These are phyloP conservation scores for Talaromyces proteolyticus DNA, from an alignment of 495 filamentous ascomycete species.

Conservation along the genomic window DNA sequence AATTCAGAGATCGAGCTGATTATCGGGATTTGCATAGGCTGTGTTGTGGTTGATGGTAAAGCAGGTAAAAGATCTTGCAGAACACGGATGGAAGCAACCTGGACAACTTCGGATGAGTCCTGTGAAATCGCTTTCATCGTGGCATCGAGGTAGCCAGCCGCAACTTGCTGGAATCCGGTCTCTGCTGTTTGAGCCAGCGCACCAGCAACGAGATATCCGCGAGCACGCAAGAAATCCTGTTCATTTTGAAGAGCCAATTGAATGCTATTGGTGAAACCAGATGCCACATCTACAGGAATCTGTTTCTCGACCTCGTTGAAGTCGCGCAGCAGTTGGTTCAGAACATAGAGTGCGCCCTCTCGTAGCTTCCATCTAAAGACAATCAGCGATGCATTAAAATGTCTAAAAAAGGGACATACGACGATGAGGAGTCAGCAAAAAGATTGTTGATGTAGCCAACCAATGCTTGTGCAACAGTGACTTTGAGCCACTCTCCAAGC, in stretches of 20 bases:
- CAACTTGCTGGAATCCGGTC: constrained; percentile 45
- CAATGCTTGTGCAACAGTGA: constrained; percentile 64
- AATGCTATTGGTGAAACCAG: constrained; percentile 69
- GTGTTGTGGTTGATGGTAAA: constrained; percentile 42
- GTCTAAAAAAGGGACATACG: constrained; percentile 35
- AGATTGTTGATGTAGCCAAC: constrained; percentile 65
- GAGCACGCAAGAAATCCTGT: constrained; percentile 67
- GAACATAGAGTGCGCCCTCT: constrained; percentile 77
- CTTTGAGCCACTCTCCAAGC: constrained; percentile 81
- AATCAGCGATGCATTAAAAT: neutral
- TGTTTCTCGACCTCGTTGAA: constrained; percentile 66
- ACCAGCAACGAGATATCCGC: constrained; percentile 80
- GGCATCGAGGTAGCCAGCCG: constrained; percentile 61
- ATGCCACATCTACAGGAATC: constrained; percentile 59
- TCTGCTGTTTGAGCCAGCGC: constrained; percentile 56
- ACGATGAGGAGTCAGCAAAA: constrained; percentile 46
- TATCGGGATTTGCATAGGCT: constrained; percentile 64
- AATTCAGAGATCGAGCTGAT: constrained; percentile 73
- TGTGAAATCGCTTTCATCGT: constrained; percentile 67
- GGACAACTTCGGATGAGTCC: constrained; percentile 79
- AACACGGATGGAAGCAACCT: constrained; percentile 85
- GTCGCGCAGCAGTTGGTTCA: constrained; percentile 75
- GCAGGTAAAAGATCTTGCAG: constrained; percentile 75
- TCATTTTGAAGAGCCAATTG: constrained; percentile 67
- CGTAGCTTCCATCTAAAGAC: constrained; percentile 49